Evolutionary conservation across 2,329 filamentous ascomycete genomes (phyloP).

Genomic region (Mycosphaerella sp.): DNA sequence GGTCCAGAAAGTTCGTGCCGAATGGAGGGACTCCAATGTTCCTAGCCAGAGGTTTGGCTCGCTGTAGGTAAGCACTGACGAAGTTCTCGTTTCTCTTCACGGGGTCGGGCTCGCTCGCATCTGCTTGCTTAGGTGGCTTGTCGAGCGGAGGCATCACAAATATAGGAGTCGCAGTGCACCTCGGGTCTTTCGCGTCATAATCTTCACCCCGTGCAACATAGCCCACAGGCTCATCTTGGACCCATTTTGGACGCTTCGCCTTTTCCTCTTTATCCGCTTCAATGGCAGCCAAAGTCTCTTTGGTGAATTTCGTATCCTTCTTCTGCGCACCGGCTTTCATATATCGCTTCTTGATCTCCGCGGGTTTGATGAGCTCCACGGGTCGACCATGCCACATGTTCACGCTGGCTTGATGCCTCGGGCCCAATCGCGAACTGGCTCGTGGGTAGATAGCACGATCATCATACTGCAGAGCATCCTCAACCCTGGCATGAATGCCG

Average conservation of each 20-base stretch:
- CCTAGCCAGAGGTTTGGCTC: constrained; percentile 58
- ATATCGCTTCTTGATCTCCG: constrained; percentile 75
- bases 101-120: constrained; percentile 8
- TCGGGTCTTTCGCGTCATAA: constrained; percentile 61
- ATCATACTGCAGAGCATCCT: constrained; percentile 94
- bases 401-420: constrained; percentile 83
- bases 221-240: constrained; percentile 82
- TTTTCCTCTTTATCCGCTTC: constrained; percentile 75
- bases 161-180: constrained; percentile 65
- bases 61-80: constrained; percentile 70
- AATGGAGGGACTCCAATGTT: constrained; percentile 64
- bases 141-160: constrained; percentile 60
- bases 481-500: constrained; percentile 88
- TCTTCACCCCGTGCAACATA: constrained; percentile 84
- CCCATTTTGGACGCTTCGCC: constrained; percentile 82
- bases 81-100: constrained; percentile 44
- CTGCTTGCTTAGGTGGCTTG: constrained; percentile 19
- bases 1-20: constrained; percentile 82
- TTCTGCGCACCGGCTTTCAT: constrained; percentile 56
- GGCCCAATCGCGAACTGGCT: constrained; percentile 84
- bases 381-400: constrained; percentile 77
- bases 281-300: constrained; percentile 69
- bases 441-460: constrained; percentile 89
- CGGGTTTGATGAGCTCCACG: constrained; percentile 82
- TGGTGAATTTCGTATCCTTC: constrained; percentile 69